phyloP scores from a whole-genome alignment of 768 basidiomycete genomes.

The Nidularia sp. region DNA sequence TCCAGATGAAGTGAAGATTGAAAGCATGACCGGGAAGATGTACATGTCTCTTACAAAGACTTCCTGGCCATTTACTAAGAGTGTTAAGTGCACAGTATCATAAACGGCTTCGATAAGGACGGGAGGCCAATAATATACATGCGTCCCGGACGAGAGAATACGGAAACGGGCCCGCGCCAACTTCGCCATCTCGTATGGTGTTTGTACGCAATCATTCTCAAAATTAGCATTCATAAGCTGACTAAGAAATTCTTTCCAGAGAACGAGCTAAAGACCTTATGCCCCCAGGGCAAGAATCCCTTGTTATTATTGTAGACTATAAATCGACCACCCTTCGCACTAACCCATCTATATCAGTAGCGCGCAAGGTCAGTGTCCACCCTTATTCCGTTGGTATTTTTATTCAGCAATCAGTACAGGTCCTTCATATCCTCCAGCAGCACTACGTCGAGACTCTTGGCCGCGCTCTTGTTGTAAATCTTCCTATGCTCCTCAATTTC shows the following conservation, averaged over 20 bases:
- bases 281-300: slow-evolving; percentile 79
- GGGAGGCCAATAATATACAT: slow-evolving; percentile 88
- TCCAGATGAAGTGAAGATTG: slow-evolving; percentile 76
- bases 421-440: slow-evolving; percentile 77
- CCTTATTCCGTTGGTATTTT: neutral
- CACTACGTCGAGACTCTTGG: slow-evolving; percentile 90
- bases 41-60: slow-evolving; percentile 25
- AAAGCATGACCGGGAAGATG: slow-evolving; percentile 89
- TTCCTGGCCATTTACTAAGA: neutral
- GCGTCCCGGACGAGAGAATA: slow-evolving; percentile 86
- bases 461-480: slow-evolving; percentile 77
- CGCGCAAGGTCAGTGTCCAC: slow-evolving; percentile 51
- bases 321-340: slow-evolving; percentile 76
- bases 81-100: slow-evolving; percentile 39
- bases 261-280: slow-evolving; percentile 88
- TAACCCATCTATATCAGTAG: slow-evolving; percentile 80
- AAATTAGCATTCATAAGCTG: neutral
- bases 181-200: slow-evolving; percentile 85
- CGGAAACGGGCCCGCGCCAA: slow-evolving; percentile 71
- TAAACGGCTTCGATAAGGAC: slow-evolving; percentile 83
- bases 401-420: slow-evolving; percentile 24
- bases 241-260: slow-evolving; percentile 26
- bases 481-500: slow-evolving; percentile 69
- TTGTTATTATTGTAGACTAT: slow-evolving; percentile 86
- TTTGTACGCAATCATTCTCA: slow-evolving; percentile 48